Evolutionary conservation across 805 yeast species (phyloP), one percentile per base, ranked within the genome.

Genomic region (Alloascoidea africana): DNA sequence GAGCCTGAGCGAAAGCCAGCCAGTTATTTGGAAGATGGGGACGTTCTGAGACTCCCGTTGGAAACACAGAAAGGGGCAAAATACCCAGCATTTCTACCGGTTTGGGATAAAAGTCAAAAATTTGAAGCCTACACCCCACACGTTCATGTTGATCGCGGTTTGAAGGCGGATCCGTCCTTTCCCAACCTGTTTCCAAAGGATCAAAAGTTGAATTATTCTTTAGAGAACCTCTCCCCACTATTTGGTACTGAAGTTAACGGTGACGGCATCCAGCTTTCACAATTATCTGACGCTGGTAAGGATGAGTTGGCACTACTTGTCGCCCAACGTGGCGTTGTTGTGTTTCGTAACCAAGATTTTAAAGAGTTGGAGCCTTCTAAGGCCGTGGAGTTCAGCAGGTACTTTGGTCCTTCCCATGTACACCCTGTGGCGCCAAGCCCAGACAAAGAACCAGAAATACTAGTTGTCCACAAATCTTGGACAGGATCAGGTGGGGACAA

Each of bases 381-480:
- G 40, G 51, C 55, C 3, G 42, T 52, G 34, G 62, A 76, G 32
- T 75, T 63, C 56, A 83, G 80, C 36, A 57, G 55, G 35, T 70
- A 78, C 51, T 80, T 73, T 51, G 87, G 89, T 23, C 74, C 75
- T 27, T 63, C 73, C 42, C 86, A 80, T 54, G 65, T 76, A 41
- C 87, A 80, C 50, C 83, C 84, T 35, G 73, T 82, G 8, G 71
- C 81, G 5, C 85, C 86, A 16, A 75, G 81, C 13, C 85, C 81
- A 18, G 60, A 56, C 43, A 63, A 60, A 5, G 59, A 58, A 42
- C 77, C 81, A 3, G 74, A 75, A 42, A 64, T 78, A 43, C 84
- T 76, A 45, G 58, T 76, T 30, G 73, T 76, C 16, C 74, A 70
- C 54, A 63, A 80, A 35, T n/a, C n/a, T n/a, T n/a, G n/a, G n/a